Percentiles rank a stretch among this genome's conserved stretches.
Evolutionary conservation across 2,329 filamentous ascomycete species (phyloP).

Genomic region (Ophiosphaerella narmari): DNA sequence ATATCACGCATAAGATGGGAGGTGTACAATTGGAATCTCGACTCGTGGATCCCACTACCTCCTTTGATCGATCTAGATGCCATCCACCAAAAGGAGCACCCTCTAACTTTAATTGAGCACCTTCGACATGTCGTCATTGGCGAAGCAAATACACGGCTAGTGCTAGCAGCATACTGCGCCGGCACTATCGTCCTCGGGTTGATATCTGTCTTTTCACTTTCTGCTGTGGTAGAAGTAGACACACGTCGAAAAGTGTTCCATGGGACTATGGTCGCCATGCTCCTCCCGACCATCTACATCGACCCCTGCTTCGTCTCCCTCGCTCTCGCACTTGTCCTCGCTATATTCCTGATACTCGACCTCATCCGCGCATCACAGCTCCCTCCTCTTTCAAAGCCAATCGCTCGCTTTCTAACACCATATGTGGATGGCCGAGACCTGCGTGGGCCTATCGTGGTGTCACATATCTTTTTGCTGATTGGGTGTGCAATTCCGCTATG

Average conservation of each 20-base stretch:
- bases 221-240: conserved; percentile 83
- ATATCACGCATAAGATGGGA: conserved; percentile 72
- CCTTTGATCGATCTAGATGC: conserved; percentile 39
- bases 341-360: conserved; percentile 86
- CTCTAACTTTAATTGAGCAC: conserved; percentile 58
- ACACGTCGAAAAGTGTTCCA: conserved; percentile 97
- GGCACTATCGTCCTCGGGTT: conserved; percentile 72
- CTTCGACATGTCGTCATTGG: conserved; percentile 70
- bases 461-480: conserved; percentile 92
- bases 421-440: conserved; percentile 95
- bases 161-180: conserved; percentile 75
- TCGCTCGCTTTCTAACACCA: conserved; percentile 85
- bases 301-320: conserved; percentile 84
- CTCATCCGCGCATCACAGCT: conserved; percentile 88
- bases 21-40: conserved; percentile 69
- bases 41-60: conserved; percentile 77
- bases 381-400: conserved; percentile 82
- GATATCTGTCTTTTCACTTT: conserved; percentile 73
- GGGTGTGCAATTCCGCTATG: conserved; percentile 95
- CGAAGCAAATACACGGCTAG: conserved; percentile 78
- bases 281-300: conserved; percentile 82
- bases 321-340: conserved; percentile 77
- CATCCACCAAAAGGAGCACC: conserved; percentile 8
- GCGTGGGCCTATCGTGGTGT: conserved; percentile 90
- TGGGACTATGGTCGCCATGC: conserved; percentile 97